Percentiles rank a stretch among this genome's conserved stretches.
phyloP scores from a whole-genome alignment of 1,139 yeast genomes.

The Wickerhamomyces sp. region DNA sequence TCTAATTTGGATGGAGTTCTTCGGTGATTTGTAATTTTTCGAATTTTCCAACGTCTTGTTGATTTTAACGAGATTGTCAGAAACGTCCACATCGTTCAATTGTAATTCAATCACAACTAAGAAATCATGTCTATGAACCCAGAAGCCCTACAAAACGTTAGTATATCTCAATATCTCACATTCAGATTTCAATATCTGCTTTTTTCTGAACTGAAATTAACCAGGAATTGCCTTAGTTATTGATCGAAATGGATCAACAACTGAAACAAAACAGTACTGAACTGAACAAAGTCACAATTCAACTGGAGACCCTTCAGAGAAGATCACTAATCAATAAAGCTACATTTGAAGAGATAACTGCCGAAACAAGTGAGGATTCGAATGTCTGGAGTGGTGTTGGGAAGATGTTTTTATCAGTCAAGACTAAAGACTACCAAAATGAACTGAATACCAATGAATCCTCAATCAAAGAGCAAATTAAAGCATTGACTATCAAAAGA shows the following conservation, averaged over 20 bases:
- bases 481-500: slow-evolving; percentile 62
- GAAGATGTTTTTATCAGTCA: slow-evolving; percentile 53
- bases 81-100: too few species aligned
- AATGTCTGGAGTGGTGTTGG: slow-evolving; percentile 85
- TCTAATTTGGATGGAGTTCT: not conserved
- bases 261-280: slow-evolving; percentile 59
- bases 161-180: not conserved
- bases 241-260: slow-evolving; percentile 57
- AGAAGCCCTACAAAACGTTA: slow-evolving; percentile 41
- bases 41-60: not conserved
- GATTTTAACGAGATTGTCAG: too few species aligned
- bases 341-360: slow-evolving; percentile 49
- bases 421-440: slow-evolving; percentile 35
- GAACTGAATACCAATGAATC: slow-evolving; percentile 48
- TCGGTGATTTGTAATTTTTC: not conserved
- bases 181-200: too few species aligned
- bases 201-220: too few species aligned
- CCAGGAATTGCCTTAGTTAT: slow-evolving; percentile 3
- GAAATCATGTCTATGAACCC: slow-evolving; percentile 39
- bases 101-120: not conserved
- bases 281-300: slow-evolving; percentile 56
- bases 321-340: slow-evolving; percentile 53
- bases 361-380: slow-evolving; percentile 30
- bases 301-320: slow-evolving; percentile 50
- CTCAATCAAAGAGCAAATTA: slow-evolving; percentile 52